Evolutionary conservation across 345 rosid species (phyloP).

Genomic region (Citrus medica): DNA sequence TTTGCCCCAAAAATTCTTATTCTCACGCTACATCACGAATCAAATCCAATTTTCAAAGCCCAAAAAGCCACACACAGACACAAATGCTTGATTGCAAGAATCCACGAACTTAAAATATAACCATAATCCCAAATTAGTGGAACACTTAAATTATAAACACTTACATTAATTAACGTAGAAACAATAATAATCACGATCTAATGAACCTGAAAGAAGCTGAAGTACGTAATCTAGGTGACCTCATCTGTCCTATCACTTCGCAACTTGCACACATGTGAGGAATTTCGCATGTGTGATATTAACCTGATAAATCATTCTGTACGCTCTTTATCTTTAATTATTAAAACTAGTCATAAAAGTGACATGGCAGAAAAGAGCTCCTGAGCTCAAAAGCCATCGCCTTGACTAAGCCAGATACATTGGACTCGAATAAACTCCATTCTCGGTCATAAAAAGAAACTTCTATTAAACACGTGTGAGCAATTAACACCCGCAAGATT

Average conservation of each 20-base stretch:
- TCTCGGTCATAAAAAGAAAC: slow-evolving; percentile 5
- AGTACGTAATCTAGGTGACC: background rate
- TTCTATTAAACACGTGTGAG: slow-evolving; percentile 23
- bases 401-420: slow-evolving; percentile 49
- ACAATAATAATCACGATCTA: background rate
- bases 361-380: slow-evolving; percentile 1
- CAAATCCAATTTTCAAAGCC: slow-evolving; percentile 10
- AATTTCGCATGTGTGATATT: background rate
- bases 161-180: background rate
- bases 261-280: background rate
- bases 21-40: slow-evolving; percentile 9
- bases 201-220: background rate
- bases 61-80: background rate
- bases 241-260: background rate
- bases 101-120: background rate
- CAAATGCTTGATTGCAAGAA: background rate
- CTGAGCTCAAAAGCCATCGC: slow-evolving; percentile 36
- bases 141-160: background rate
- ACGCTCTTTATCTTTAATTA: background rate
- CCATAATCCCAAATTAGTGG: background rate
- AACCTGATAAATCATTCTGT: background rate
- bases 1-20: background rate
- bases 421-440: slow-evolving; percentile 18
- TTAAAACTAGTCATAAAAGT: background rate
- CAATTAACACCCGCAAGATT: slow-evolving; percentile 2